Conservation (phyloP, 331 rosid species). For the Rhamnella rubrinervis region DNA sequence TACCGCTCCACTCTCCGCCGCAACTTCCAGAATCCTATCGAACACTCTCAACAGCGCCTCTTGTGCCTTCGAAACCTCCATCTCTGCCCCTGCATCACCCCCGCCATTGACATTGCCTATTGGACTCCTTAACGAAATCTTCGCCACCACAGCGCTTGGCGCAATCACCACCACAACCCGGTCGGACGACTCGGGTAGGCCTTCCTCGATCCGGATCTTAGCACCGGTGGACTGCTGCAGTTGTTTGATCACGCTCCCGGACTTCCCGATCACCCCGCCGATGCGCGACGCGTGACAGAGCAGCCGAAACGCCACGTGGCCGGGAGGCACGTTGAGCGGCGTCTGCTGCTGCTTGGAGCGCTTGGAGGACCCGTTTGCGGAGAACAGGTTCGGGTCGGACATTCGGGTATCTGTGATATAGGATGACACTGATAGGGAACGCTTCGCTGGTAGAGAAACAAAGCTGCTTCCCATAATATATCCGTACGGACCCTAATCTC, state of each 20-base stretch:
- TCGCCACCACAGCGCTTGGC: slow-evolving; percentile 31
- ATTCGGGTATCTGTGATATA: slow-evolving; percentile 8
- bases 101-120: neutral
- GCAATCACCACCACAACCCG: slow-evolving; percentile 62
- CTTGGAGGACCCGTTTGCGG: slow-evolving; percentile 54
- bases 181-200: slow-evolving; percentile 72
- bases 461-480: slow-evolving; percentile 69
- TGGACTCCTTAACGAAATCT: slow-evolving; percentile 22
- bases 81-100: slow-evolving; percentile 18
- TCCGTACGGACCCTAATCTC: neutral
- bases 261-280: slow-evolving; percentile 94
- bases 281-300: slow-evolving; percentile 84
- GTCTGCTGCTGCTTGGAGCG: slow-evolving; percentile 53
- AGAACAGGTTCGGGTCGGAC: slow-evolving; percentile 37
- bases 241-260: slow-evolving; percentile 69
- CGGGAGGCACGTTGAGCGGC: slow-evolving; percentile 53
- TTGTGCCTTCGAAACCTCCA: slow-evolving; percentile 80
- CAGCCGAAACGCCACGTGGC: slow-evolving; percentile 75
- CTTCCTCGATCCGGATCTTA: slow-evolving; percentile 79
- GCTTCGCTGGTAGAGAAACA: slow-evolving; percentile 62
- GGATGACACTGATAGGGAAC: slow-evolving; percentile 30
- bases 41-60: slow-evolving; percentile 83
- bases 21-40: slow-evolving; percentile 88
- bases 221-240: slow-evolving; percentile 83
- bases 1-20: slow-evolving; percentile 69